These are phyloP conservation scores for Zhuliangozyma parablackwelliae DNA, from an alignment of 1,139 yeast genomes.

Conservation along the genomic window DNA sequence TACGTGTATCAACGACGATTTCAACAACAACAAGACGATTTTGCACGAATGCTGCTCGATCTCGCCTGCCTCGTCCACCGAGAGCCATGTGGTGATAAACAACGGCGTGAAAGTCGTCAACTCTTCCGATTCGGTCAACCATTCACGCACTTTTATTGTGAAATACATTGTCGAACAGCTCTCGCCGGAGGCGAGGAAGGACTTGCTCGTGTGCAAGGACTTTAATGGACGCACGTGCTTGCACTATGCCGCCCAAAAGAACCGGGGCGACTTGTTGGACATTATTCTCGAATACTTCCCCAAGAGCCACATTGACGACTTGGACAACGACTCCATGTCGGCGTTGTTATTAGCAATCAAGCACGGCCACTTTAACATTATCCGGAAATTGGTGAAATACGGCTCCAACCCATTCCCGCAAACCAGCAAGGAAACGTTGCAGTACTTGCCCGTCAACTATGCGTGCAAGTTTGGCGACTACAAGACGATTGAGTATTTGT, in stretches of 20 bases:
- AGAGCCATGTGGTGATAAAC: constrained; percentile 34
- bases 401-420: constrained; percentile 59
- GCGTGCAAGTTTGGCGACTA: constrained; percentile 86
- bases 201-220: constrained; percentile 43
- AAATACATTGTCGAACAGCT: constrained; percentile 27
- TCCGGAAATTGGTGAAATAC: constrained; percentile 37
- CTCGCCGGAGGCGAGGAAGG: constrained; percentile 14
- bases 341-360: constrained; percentile 79
- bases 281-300: constrained; percentile 40
- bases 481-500: constrained; percentile 61
- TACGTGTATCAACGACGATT: constrained; percentile 33
- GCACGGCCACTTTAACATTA: constrained; percentile 55
- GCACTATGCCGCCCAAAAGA: constrained; percentile 80
- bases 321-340: constrained; percentile 73
- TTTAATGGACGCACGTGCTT: constrained; percentile 78
- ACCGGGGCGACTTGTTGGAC: constrained; percentile 52
- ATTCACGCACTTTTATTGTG: constrained; percentile 38
- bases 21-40: constrained; percentile 38
- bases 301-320: constrained; percentile 38
- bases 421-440: constrained; percentile 45
- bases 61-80: constrained; percentile 29
- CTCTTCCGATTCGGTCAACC: constrained; percentile 39
- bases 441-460: constrained; percentile 78
- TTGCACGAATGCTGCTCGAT: constrained; percentile 47
- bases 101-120: constrained; percentile 44